Evolutionary conservation across 495 filamentous ascomycete species (phyloP).

Genomic region (Penicillium coffeae): DNA sequence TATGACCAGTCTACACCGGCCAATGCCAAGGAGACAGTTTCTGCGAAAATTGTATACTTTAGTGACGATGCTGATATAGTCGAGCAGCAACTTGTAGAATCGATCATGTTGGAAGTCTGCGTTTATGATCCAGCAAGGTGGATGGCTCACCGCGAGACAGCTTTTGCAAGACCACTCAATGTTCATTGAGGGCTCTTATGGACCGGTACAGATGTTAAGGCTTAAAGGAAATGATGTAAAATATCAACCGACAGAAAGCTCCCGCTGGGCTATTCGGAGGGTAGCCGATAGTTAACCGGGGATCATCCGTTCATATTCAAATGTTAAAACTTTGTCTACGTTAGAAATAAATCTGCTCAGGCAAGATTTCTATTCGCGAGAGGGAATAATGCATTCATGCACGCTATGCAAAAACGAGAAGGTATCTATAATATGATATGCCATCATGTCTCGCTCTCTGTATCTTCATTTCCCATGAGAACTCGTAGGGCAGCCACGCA

Average conservation of each 20-base stretch:
- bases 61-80: constrained; percentile 17
- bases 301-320: no score
- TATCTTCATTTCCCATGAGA: constrained; percentile 66
- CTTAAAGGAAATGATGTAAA: not conserved
- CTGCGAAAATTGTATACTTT: constrained; percentile 17
- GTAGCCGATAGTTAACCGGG: no score
- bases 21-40: constrained; percentile 9
- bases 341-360: no score
- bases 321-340: no score
- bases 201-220: constrained; percentile 19
- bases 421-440: constrained; percentile 3
- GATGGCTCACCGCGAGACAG: constrained; percentile 13
- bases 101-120: constrained; percentile 25
- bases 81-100: constrained; percentile 19
- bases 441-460: constrained; percentile 39
- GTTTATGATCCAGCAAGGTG: constrained; percentile 18
- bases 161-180: constrained; percentile 20
- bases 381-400: no score
- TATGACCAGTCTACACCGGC: constrained; percentile 11
- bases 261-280: no score
- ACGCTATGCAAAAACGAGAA: not conserved
- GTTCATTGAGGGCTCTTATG: constrained; percentile 24
- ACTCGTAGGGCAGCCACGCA: constrained; percentile 69
- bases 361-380: no score
- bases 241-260: no score